These are phyloP conservation scores for Xylaria flabelliformis DNA, from an alignment of 495 filamentous ascomycete species.

Conservation along the genomic window DNA sequence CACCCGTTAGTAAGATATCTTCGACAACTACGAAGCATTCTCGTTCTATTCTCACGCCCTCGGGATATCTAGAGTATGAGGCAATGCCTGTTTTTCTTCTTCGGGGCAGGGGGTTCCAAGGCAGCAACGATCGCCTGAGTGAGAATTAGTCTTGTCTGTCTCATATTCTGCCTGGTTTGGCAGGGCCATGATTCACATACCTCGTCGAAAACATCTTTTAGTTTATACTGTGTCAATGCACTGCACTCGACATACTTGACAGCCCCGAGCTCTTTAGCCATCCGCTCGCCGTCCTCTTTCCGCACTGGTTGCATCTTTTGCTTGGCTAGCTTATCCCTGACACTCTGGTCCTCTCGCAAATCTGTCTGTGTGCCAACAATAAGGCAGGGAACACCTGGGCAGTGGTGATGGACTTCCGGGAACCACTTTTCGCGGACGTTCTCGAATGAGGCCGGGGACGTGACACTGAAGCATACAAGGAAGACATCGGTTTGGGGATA, in stretches of 20 bases:
- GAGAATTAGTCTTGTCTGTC: conserved; percentile 27
- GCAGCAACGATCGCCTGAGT: conserved; percentile 85
- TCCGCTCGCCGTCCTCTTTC: conserved; percentile 90
- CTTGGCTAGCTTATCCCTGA: conserved; percentile 89
- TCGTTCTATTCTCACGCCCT: conserved; percentile 14
- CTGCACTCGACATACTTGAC: conserved; percentile 99
- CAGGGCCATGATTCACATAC: conserved; percentile 57
- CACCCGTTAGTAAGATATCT: conserved; percentile 2
- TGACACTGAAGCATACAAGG: conserved; percentile 97
- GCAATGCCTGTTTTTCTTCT: conserved; percentile 63
- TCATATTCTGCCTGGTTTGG: conserved; percentile 7
- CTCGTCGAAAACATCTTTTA: conserved; percentile 99
- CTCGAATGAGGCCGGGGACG: conserved; percentile 97
- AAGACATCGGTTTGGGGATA: conserved; percentile 99
- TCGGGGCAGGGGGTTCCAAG: conserved; percentile 79
- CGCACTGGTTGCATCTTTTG: conserved; percentile 93
- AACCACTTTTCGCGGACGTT: conserved; percentile 99
- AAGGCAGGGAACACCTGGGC: conserved; percentile 94
- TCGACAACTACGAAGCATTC: conserved; percentile 9
- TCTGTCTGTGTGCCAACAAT: conserved; percentile 98
- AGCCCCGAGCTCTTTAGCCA: conserved; percentile 94
- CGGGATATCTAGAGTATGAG: conserved; percentile 52
- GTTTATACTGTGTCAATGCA: conserved; percentile 94
- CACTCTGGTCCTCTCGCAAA: conserved; percentile 87
- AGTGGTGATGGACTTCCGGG: conserved; percentile 97